Conservation (phyloP, 352 stramenopile genomes). For the Phytophthora melonis region DNA sequence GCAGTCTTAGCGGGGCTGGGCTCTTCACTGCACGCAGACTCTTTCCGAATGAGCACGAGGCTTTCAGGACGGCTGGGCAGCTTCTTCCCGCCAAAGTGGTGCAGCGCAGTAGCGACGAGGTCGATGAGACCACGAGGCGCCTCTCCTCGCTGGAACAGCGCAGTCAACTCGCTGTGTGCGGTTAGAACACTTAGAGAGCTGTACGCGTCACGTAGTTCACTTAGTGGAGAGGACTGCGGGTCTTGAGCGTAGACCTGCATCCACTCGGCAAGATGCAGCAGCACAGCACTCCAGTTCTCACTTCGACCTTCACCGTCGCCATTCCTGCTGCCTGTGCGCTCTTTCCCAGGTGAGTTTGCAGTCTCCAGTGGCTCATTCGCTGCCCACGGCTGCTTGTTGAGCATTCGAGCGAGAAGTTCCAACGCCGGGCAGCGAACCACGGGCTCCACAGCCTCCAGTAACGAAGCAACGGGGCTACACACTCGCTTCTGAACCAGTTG, state of each 20-base stretch:
- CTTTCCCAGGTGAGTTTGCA: neutral
- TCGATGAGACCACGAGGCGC: conserved; percentile 56
- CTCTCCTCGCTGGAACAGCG: conserved; percentile 43
- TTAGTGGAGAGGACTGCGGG: conserved; percentile 36
- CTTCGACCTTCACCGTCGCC: conserved; percentile 3
- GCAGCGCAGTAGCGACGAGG: conserved; percentile 48
- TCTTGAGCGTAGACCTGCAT: conserved; percentile 76
- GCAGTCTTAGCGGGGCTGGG: neutral
- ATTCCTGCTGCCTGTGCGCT: neutral
- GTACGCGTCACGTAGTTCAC: conserved; percentile 53
- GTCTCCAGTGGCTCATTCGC: conserved; percentile 15
- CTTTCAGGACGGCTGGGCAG: conserved; percentile 43
- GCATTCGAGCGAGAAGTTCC: conserved; percentile 51
- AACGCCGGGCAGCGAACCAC: conserved; percentile 56
- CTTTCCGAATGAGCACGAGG: conserved; percentile 34
- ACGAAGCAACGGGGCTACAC: conserved; percentile 45
- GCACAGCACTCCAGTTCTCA: conserved; percentile 54
- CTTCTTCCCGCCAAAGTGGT: conserved; percentile 43
- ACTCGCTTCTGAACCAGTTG: conserved; percentile 51
- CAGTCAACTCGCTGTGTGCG: conserved; percentile 29
- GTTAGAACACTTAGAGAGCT: conserved; percentile 54
- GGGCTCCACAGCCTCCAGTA: conserved; percentile 68
- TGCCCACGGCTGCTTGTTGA: conserved; percentile 36
- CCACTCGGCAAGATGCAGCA: conserved; percentile 73
- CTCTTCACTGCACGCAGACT: conserved; percentile 19